A percentile compares a stretch with the other conserved stretches of the same genome.
Conservation (phyloP, 2,329 filamentous ascomycete species). For the Phialocephala sp. region DNA sequence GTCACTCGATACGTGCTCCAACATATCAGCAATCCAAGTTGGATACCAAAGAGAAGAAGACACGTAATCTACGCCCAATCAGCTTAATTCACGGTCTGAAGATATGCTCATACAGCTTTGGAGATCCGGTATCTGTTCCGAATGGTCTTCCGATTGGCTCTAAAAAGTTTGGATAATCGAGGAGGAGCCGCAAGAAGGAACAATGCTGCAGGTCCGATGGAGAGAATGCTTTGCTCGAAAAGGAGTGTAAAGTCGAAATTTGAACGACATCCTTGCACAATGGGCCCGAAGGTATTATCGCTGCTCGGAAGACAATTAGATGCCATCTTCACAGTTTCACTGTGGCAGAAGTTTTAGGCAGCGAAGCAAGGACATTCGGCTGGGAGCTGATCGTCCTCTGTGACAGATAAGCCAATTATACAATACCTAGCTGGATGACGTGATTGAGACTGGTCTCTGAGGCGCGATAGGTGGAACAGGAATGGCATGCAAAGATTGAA, state of each 20-base stretch:
- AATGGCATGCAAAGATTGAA: too few relatives aligned
- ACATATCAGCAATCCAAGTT: conserved; percentile 28
- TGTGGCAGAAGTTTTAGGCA: neutral
- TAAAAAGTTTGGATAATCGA: conserved; percentile 19
- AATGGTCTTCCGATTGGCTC: conserved; percentile 22
- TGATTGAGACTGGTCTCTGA: too few relatives aligned
- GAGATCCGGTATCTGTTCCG: conserved; percentile 3
- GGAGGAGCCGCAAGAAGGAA: conserved; percentile 25
- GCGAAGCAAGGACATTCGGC: neutral
- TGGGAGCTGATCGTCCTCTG: too few relatives aligned
- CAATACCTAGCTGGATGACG: too few relatives aligned
- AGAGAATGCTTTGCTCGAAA: conserved; percentile 30
- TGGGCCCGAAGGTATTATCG: conserved; percentile 28
- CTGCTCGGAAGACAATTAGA: conserved; percentile 22
- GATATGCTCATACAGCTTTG: conserved; percentile 20
- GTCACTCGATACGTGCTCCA: conserved; percentile 24
- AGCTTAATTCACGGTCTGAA: conserved; percentile 5
- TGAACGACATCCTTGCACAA: conserved; percentile 28
- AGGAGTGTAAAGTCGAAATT: conserved; percentile 34
- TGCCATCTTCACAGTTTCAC: conserved; percentile 15
- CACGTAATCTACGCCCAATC: conserved; percentile 12
- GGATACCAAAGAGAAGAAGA: conserved; percentile 18
- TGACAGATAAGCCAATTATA: too few relatives aligned
- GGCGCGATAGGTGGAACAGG: too few relatives aligned
- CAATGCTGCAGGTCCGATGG: conserved; percentile 24